phyloP scores from a whole-genome alignment of 345 rosid species.

The Noccaea bulbosa region DNA sequence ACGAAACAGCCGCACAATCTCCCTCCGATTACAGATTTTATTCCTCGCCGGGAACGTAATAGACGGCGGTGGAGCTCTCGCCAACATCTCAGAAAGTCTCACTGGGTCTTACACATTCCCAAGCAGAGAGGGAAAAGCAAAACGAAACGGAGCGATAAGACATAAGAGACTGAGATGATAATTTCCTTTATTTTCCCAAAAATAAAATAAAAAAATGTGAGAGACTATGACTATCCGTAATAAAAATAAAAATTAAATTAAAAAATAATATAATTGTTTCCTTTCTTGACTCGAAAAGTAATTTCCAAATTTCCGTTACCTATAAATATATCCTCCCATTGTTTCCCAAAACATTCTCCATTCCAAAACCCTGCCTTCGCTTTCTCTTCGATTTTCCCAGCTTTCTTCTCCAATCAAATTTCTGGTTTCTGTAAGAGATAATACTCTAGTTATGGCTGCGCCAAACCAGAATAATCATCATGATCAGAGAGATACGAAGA shows the following conservation, averaged over 20 bases:
- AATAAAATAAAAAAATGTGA: neutral
- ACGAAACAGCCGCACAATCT: constrained; percentile 22
- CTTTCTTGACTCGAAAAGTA: too few relatives aligned
- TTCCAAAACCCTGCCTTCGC: neutral
- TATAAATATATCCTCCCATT: neutral
- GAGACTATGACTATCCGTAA: neutral
- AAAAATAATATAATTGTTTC: too few relatives aligned
- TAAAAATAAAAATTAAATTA: too few relatives aligned
- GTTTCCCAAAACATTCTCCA: neutral
- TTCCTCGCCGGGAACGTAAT: constrained; percentile 31
- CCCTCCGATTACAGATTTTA: neutral
- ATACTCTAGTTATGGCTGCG: neutral
- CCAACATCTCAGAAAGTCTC: constrained; percentile 34
- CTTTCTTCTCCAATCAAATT: neutral
- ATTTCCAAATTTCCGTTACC: neutral
- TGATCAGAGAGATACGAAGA: neutral
- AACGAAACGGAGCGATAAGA: constrained; percentile 24
- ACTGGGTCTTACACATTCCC: constrained; percentile 12
- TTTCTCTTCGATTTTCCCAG: neutral
- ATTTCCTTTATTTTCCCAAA: neutral
- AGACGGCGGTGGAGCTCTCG: constrained; percentile 43
- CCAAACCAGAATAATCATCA: neutral
- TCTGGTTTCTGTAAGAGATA: neutral
- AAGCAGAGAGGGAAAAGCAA: constrained; percentile 6
- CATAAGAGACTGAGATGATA: neutral